Evolutionary conservation across 768 basidiomycete genomes (phyloP), one percentile per base, ranked within the genome.

Genomic region (Boletus subcaerulescens): DNA sequence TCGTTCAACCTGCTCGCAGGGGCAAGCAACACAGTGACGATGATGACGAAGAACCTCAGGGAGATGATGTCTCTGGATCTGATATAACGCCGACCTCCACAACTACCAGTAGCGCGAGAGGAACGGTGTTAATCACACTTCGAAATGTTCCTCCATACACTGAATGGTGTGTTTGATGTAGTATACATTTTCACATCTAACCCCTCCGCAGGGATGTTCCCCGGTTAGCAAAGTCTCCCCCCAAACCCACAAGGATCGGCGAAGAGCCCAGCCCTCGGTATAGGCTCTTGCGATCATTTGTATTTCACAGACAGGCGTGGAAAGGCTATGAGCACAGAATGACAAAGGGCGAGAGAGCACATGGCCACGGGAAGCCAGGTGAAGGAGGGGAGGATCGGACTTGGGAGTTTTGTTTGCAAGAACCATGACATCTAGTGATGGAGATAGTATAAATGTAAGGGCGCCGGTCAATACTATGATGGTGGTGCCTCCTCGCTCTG

Each of bases 321-420:
- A 82, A 80, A 45, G 93, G 91, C 1, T 98, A 98, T 63, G 87
- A 87, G 61, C 96, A 98, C 68, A 77, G 91, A n/a, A 89, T 96
- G 85, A 97, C 96, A 4, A 89, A 93, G 65, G 95, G 95, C 6
- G 91, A 82, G 74, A 78, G 82, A 67, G 89, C 69, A 0, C 80
- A 80, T 65, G 86, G 82, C 29, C 80, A 74, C 39, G 83, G 80
- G 26, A 86, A 70, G 73, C 90, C 83, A 13, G 89, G 83, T 36
- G 84, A 83, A 65, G 87, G 82, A 10, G 89, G 84, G 45, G 89
- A 86, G 61, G 89, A 93, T 60, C 77, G 91, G 56, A 93, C 90
- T 58, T 95, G 93, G 92, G 90, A 94, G 69, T 93, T 95, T 71
- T 92, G 79, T 70, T 57, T 80, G 52, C 62, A 60, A 52, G 69